Evolutionary conservation across 768 basidiomycete species (phyloP).

Genomic region (Austroboletus eburneus): DNA sequence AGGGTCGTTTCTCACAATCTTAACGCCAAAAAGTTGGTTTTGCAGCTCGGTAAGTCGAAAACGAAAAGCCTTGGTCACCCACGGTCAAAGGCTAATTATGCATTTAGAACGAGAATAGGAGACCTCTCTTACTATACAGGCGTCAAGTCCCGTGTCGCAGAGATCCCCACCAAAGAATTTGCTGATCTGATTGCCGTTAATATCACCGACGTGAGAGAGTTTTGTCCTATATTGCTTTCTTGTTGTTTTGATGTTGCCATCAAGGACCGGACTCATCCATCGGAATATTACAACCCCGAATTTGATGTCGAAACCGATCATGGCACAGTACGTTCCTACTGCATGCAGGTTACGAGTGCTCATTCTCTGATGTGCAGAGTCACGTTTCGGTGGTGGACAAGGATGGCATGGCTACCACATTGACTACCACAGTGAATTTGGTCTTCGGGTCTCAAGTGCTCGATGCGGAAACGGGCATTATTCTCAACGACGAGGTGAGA

Average conservation of each 20-base stretch:
- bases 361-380: conserved; percentile 44
- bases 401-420: conserved; percentile 78
- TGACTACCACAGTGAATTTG: conserved; percentile 88
- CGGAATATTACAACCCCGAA: conserved; percentile 80
- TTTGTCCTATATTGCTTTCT: conserved; percentile 1
- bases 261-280: conserved; percentile 76
- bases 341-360: conserved; percentile 3
- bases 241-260: conserved; percentile 10
- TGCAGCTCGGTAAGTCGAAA: conserved; percentile 47
- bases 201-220: conserved; percentile 75
- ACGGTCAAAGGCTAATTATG: conserved; percentile 2
- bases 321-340: conserved; percentile 54
- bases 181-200: conserved; percentile 57
- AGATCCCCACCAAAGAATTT: conserved; percentile 68
- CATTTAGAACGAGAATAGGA: conserved; percentile 70
- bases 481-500: conserved; percentile 80
- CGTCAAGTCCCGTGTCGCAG: conserved; percentile 48
- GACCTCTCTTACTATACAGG: conserved; percentile 67
- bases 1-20: conserved; percentile 5
- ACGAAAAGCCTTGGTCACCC: conserved; percentile 6
- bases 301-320: conserved; percentile 78
- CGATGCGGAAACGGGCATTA: conserved; percentile 81
- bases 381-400: conserved; percentile 82
- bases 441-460: conserved; percentile 88
- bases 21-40: conserved; percentile 48